Evolutionary conservation across 208 protist species (phyloP), one percentile per base, ranked within the genome.

Genomic region (Porcisia deanei): DNA sequence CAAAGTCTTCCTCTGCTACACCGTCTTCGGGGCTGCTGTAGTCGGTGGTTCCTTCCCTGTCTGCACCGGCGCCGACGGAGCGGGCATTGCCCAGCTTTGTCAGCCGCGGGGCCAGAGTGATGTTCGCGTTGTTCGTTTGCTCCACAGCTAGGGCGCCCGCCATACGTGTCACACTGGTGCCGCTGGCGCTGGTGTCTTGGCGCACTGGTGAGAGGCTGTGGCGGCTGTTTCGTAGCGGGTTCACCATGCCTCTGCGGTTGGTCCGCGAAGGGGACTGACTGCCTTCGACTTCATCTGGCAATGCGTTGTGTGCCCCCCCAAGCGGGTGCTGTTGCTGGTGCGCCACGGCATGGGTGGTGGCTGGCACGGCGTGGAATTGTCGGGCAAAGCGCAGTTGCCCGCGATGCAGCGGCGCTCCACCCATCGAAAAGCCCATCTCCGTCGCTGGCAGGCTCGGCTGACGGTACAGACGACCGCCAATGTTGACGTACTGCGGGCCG

Each of bases 391-490:
- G 87, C 3, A 90, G 82, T 79, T 91, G 92, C 7, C 88, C 85
- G 37, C 84, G 85, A 61, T 92, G 79, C 57, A 60, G 66, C 16
- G 49, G 81, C 39, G 77, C 25, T 52, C 75, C 54, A 61, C 41
- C 66, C 70, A 73, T 55, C 30, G 66, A 57, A 30, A 69, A 43
- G 30, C 76, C 75, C 73, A 80, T 80, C 65, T 80, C 67, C 45
- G 76, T 79, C 20, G 65, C 71, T 34, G 75, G 78, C 54, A 85
- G 73, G 59, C 52, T 86, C 61, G 76, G 85, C 76, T 91, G 88
- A 57, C 91, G 86, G 72, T 93, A 85, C 37, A 97, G 81, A 68
- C 88, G 88, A 49, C 91, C 91, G 60, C 91, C 91, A 72, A 95
- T 84, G 81, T 91, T 92, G 39, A 97, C 67, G 83, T 93, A 97